Percentiles rank a stretch among this genome's conserved stretches.
Conservation (phyloP, 768 basidiomycete species). For the Xerocomellus intermedius region DNA sequence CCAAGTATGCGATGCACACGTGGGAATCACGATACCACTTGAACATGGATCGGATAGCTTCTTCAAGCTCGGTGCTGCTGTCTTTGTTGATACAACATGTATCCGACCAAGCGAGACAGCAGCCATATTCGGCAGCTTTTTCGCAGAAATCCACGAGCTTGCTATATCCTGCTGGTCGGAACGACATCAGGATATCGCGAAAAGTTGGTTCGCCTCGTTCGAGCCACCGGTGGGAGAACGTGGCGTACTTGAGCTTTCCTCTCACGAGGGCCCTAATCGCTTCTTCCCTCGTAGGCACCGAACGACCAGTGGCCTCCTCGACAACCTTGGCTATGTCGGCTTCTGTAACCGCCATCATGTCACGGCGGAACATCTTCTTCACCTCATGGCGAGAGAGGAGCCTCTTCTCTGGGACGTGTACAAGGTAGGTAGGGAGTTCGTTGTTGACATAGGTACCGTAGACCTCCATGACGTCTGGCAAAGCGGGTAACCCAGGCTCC, state of each 20-base stretch:
- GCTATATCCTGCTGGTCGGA: conserved; percentile 25
- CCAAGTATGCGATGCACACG: conserved; percentile 33
- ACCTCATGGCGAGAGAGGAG: conserved; percentile 32
- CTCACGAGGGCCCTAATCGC: conserved; percentile 21
- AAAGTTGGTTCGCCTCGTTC: conserved; percentile 31
- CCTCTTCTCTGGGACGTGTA: conserved; percentile 25
- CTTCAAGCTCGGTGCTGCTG: conserved; percentile 35
- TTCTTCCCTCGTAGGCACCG: conserved; percentile 29
- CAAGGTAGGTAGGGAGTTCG: conserved; percentile 30
- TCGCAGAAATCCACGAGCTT: conserved; percentile 27
- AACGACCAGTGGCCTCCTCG: conserved; percentile 21
- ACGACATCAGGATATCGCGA: conserved; percentile 31
- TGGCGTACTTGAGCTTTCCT: conserved; percentile 28
- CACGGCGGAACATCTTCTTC: conserved; percentile 30
- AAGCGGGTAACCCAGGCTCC: conserved; percentile 12
- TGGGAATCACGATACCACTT: conserved; percentile 32
- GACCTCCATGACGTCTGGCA: conserved; percentile 26
- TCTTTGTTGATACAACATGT: conserved; percentile 37
- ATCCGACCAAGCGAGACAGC: conserved; percentile 34
- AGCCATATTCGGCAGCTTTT: conserved; percentile 28
- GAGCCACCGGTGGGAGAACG: conserved; percentile 31
- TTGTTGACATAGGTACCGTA: conserved; percentile 28
- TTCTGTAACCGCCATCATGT: conserved; percentile 26
- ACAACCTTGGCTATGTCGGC: conserved; percentile 18
- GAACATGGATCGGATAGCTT: conserved; percentile 36